Conservation (phyloP, 192 early-diverging fungal genomes). For the Coemansia sp. region DNA sequence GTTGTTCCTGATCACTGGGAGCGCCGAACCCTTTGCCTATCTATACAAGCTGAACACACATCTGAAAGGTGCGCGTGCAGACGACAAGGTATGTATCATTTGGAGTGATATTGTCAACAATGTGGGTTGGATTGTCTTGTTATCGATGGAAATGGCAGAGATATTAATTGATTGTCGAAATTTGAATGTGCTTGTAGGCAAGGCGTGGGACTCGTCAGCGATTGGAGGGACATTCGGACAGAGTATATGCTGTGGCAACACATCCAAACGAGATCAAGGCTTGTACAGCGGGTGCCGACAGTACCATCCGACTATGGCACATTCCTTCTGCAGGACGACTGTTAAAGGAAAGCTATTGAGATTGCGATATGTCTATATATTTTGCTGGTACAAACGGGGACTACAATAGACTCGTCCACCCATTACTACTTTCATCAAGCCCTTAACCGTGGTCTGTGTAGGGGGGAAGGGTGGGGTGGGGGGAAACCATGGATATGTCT, state of each 20-base stretch:
- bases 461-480: background rate
- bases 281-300: slow-evolving; percentile 49
- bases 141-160: background rate
- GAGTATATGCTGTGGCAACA: slow-evolving; percentile 89
- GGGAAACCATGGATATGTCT: background rate
- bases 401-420: background rate
- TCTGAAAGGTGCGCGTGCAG: slow-evolving; percentile 33
- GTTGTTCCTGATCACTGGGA: slow-evolving; percentile 64
- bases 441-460: background rate
- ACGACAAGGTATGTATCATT: slow-evolving; percentile 48
- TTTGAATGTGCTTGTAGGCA: slow-evolving; percentile 18
- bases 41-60: slow-evolving; percentile 56
- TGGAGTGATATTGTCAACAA: background rate
- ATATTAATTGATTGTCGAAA: background rate
- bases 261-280: slow-evolving; percentile 81
- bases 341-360: slow-evolving; percentile 36
- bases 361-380: background rate
- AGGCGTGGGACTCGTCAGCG: slow-evolving; percentile 60
- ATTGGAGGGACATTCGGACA: slow-evolving; percentile 89
- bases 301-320: slow-evolving; percentile 50
- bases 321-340: slow-evolving; percentile 48
- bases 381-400: background rate
- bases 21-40: slow-evolving; percentile 68
- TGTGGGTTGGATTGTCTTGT: background rate
- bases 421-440: background rate